Base-by-base conservation (phyloP, 768 basidiomycete genomes). In the Leccinum disarticulatum region DNA sequence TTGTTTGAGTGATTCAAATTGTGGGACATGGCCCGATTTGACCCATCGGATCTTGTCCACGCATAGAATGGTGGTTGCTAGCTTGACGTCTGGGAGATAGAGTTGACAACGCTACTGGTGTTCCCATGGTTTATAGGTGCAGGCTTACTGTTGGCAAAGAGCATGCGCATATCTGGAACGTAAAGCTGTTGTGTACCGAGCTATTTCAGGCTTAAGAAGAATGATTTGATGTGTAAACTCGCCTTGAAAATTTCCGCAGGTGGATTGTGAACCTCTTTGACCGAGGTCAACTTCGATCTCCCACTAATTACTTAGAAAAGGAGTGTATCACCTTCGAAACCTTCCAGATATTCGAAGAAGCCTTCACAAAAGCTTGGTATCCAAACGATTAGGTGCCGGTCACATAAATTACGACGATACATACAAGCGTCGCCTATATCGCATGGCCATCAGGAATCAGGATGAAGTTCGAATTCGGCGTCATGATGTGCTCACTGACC, bases 1-100 rank as follows among this genome's bases (percentile, higher is more conserved):
- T 28, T 70, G 73, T 70, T 86, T 88, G 58, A 87, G 73, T 52
- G 78, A 81, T 58, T 84, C 81, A 67, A 86, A 89, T 61, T 88
- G 82, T 27, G 85, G 79, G 7, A 84, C 38, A 41, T 41, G 17
- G 38, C 38, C 38, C 9, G 38, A 41, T 9, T 41, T 41, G 38
- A 41, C 17, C 38, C 38, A 41, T 41, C 38, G 38, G 17, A 41
- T n/a, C 17, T 41, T 41, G 38, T 41, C 38, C 38, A 87, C 69
- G 48, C 69, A 71, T 4, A 71, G 10, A 9, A 60, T 67, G 48
- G 69, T 71, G 9, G 54, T 1, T 3, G 55, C 66, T 27, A 63
- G 70, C 38, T 60, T 67, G 28, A 50, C 54, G 19, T 71, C 69
- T 71, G 33, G 25, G 54, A 28, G 30, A 27, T 2, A 30, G 9